phyloP scores from a whole-genome alignment of 2,329 filamentous ascomycete species.

The Hypoxylon sp. region DNA sequence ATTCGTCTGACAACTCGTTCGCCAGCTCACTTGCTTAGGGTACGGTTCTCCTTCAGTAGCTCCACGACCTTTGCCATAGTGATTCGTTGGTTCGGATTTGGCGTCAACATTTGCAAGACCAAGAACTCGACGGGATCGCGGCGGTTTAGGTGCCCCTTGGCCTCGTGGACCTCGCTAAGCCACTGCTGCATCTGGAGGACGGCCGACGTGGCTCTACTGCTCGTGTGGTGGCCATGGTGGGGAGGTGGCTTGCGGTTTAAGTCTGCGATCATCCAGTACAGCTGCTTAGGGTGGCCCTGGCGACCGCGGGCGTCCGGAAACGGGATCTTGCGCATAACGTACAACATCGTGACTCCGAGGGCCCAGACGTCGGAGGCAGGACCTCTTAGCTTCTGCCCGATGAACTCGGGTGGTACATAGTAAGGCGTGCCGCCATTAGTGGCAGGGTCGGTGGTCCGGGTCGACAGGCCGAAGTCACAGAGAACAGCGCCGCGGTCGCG shows the following conservation, averaged over 20 bases:
- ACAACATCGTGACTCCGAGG: conserved; percentile 71
- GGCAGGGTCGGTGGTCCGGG: conserved; percentile 60
- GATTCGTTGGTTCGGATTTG: conserved; percentile 65
- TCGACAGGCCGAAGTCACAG: conserved; percentile 72
- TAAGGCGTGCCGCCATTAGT: conserved; percentile 70
- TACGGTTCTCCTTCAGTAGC: conserved; percentile 52
- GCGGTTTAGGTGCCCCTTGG: conserved; percentile 60
- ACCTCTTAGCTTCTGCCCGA: conserved; percentile 66
- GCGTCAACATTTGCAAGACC: conserved; percentile 67
- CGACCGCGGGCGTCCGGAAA: conserved; percentile 67
- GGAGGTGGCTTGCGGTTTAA: conserved; percentile 62
- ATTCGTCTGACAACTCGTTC: neutral
- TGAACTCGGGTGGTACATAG: conserved; percentile 73
- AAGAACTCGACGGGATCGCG: conserved; percentile 65
- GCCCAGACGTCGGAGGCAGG: conserved; percentile 71
- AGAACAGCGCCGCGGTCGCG: conserved; percentile 69
- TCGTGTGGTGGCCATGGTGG: conserved; percentile 36
- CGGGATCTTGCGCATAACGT: conserved; percentile 67
- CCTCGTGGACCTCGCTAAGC: conserved; percentile 66
- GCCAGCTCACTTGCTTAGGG: conserved; percentile 46
- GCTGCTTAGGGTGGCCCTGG: conserved; percentile 61
- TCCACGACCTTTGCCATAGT: conserved; percentile 67
- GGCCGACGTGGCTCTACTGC: conserved; percentile 53
- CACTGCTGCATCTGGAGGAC: conserved; percentile 68
- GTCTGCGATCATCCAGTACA: conserved; percentile 71